phyloP scores from a whole-genome alignment of 2,329 filamentous ascomycete genomes.

The Cordyceps sp. region DNA sequence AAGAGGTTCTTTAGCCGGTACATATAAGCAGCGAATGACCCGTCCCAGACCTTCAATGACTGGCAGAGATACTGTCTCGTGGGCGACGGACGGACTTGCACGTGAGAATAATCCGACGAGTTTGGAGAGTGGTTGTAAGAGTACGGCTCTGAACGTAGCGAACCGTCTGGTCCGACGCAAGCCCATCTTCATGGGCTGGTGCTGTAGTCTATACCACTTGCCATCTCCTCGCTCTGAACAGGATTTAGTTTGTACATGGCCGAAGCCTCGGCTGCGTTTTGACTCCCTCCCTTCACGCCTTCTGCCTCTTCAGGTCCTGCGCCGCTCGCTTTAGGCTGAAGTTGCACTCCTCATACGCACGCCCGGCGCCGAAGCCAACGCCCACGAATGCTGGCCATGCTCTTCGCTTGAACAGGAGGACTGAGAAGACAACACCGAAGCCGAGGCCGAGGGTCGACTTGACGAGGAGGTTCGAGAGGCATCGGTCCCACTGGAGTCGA shows the following conservation, averaged over 20 bases:
- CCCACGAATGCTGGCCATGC: conserved; percentile 96
- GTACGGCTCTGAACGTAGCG: conserved; percentile 10
- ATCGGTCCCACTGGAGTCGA: conserved; percentile 75
- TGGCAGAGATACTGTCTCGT: no score
- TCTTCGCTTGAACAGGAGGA: conserved; percentile 93
- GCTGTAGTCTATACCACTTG: conserved; percentile 5
- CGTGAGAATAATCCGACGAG: no score
- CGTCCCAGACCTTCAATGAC: no score
- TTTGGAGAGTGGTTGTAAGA: no score
- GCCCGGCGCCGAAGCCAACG: conserved; percentile 84
- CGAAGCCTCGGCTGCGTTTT: conserved; percentile 2
- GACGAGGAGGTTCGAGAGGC: conserved; percentile 92
- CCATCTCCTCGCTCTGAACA: conserved; percentile 1
- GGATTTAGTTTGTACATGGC: conserved; percentile 11
- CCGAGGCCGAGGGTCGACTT: conserved; percentile 89
- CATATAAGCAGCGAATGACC: no score
- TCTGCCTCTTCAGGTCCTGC: conserved; percentile 36
- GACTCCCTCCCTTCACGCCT: conserved; percentile 14
- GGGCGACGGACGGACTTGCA: no score
- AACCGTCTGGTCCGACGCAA: conserved; percentile 3
- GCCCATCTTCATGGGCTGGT: conserved; percentile 1
- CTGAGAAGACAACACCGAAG: conserved; percentile 97
- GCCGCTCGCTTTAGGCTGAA: conserved; percentile 50
- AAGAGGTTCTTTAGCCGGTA: no score
- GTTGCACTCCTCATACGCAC: conserved; percentile 98